phyloP scores from a whole-genome alignment of 805 yeast species.

The Komagataella populi region DNA sequence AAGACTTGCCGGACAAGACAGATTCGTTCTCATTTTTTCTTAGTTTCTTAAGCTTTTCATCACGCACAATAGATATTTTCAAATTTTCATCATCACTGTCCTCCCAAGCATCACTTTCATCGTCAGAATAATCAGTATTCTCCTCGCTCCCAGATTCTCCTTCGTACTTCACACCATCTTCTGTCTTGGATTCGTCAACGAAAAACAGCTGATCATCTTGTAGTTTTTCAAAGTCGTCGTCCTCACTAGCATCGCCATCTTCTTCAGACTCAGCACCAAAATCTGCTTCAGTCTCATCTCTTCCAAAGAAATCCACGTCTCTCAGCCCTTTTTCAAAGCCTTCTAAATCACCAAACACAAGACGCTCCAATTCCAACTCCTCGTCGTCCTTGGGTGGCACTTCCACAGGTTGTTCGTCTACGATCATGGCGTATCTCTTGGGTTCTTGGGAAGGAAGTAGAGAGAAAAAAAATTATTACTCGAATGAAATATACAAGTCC shows the following conservation, averaged over 20 bases:
- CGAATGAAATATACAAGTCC: background rate
- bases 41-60: slow-evolving; percentile 58
- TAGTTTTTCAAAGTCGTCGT: slow-evolving; percentile 16
- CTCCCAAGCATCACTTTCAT: slow-evolving; percentile 49
- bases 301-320: slow-evolving; percentile 39
- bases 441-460: slow-evolving; percentile 1
- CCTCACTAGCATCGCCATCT: slow-evolving; percentile 17
- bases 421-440: background rate
- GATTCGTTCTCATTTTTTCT: slow-evolving; percentile 35
- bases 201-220: slow-evolving; percentile 40
- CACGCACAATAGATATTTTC: slow-evolving; percentile 40
- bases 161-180: slow-evolving; percentile 5
- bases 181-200: slow-evolving; percentile 32
- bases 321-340: slow-evolving; percentile 58
- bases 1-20: slow-evolving; percentile 18
- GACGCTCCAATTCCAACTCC: slow-evolving; percentile 64
- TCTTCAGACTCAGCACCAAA: slow-evolving; percentile 15
- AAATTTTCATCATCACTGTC: slow-evolving; percentile 86
- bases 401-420: slow-evolving; percentile 3
- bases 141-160: slow-evolving; percentile 5
- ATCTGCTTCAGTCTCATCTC: slow-evolving; percentile 27
- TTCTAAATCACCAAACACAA: slow-evolving; percentile 81
- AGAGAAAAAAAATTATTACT: slow-evolving; percentile 1
- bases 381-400: slow-evolving; percentile 73
- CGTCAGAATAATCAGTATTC: slow-evolving; percentile 17